These are phyloP conservation scores for Cyathus pygmaeus DNA, from an alignment of 1,284 basidiomycete species.

Conservation along the genomic window DNA sequence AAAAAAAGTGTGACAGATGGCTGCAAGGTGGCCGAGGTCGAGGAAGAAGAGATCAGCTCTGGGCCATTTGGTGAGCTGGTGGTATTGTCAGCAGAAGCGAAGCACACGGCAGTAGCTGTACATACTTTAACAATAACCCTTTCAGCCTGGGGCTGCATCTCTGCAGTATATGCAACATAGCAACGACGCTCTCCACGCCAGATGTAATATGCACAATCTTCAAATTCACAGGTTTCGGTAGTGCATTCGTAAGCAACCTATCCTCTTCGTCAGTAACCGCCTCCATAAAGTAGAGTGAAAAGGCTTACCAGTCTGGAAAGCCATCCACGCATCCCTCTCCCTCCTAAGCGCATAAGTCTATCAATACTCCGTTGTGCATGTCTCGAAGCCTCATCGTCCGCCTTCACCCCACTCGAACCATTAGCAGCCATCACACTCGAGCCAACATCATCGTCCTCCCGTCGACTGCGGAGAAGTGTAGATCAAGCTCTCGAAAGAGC, in stretches of 20 bases:
- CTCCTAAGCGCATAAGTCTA: constrained; percentile 64
- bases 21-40: constrained; percentile 67
- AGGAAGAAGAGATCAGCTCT: constrained; percentile 63
- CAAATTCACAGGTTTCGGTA: constrained; percentile 69
- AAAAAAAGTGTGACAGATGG: constrained; percentile 67
- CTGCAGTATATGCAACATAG: constrained; percentile 64
- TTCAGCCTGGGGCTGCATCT: constrained; percentile 59
- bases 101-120: constrained; percentile 5
- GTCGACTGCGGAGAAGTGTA: constrained; percentile 59
- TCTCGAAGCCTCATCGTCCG: constrained; percentile 51
- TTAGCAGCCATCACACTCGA: constrained; percentile 5
- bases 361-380: constrained; percentile 76
- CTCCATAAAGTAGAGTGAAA: not conserved
- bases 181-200: constrained; percentile 60
- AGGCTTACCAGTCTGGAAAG: constrained; percentile 69
- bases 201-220: constrained; percentile 70
- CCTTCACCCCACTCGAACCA: constrained; percentile 1
- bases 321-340: constrained; percentile 59
- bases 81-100: not conserved
- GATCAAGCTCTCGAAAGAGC: constrained; percentile 69
- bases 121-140: constrained; percentile 65
- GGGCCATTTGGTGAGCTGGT: constrained; percentile 60
- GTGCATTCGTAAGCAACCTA: constrained; percentile 76
- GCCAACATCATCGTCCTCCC: constrained; percentile 42
- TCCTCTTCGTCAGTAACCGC: not conserved